A percentile compares a stretch with the other conserved stretches of the same genome.
Evolutionary conservation across 2,329 filamentous ascomycete species (phyloP).

Genomic region (Chrysoporthe deuterocubensis): DNA sequence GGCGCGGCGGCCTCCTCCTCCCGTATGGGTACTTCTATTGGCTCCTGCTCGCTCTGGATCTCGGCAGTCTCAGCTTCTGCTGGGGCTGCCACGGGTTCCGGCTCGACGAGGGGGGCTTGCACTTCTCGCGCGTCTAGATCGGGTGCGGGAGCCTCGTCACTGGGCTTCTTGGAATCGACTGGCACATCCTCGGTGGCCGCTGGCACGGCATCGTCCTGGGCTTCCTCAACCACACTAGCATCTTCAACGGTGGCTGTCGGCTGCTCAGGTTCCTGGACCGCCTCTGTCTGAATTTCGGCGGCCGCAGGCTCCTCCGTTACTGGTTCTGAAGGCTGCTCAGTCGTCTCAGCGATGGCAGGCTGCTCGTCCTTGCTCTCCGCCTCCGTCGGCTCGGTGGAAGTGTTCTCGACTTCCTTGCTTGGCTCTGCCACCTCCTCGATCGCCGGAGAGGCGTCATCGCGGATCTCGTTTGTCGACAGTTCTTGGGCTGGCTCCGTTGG

Average conservation of each 20-base stretch:
- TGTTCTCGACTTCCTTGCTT: not conserved
- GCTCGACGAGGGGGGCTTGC: not conserved
- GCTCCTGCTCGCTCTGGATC: constrained; percentile 1
- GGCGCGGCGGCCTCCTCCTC: not conserved
- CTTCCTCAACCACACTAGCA: not conserved
- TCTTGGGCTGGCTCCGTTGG: constrained; percentile 3
- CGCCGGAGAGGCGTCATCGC: not conserved
- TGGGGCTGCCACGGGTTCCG: constrained; percentile 1
- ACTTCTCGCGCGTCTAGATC: constrained; percentile 3
- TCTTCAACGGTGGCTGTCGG: not conserved
- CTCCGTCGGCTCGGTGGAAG: not conserved
- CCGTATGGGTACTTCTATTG: not conserved
- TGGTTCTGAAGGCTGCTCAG: not conserved
- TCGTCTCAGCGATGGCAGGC: constrained; percentile 3
- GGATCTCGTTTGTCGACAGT: not conserved
- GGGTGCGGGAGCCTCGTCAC: not conserved
- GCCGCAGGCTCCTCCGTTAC: not conserved
- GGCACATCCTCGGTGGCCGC: constrained; percentile 15
- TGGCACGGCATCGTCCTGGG: constrained; percentile 3
- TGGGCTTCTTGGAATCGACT: not conserved
- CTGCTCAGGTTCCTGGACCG: constrained; percentile 1
- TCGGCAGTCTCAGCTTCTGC: constrained; percentile 2
- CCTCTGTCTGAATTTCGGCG: constrained; percentile 1
- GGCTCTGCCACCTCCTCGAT: not conserved
- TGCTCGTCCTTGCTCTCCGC: constrained; percentile 14